These are phyloP conservation scores for Casaregolazyma lundiana DNA, from an alignment of 1,139 yeast species.

Conservation along the genomic window DNA sequence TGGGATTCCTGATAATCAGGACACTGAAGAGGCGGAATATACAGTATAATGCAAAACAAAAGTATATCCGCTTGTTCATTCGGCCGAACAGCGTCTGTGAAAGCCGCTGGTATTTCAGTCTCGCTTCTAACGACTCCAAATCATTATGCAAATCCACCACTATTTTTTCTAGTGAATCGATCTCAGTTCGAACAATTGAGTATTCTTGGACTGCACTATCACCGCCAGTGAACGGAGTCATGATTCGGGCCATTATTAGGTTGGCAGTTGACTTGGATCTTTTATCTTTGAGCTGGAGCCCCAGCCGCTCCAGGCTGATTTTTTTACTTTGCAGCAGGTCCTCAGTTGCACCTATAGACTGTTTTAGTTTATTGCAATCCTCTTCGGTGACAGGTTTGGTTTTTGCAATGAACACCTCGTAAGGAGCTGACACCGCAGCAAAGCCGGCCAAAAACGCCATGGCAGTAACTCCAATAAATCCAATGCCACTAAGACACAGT, in stretches of 20 bases:
- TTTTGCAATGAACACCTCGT: slow-evolving; percentile 36
- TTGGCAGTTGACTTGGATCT: slow-evolving; percentile 25
- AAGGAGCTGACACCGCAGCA: slow-evolving; percentile 70
- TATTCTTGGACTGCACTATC: slow-evolving; percentile 58
- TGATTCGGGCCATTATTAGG: slow-evolving; percentile 24
- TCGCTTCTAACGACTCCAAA: slow-evolving; percentile 24
- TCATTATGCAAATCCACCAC: slow-evolving; percentile 32
- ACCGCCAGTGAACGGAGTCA: slow-evolving; percentile 25
- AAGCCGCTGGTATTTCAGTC: slow-evolving; percentile 27
- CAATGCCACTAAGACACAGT: slow-evolving; percentile 50
- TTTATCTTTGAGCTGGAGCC: slow-evolving; percentile 19
- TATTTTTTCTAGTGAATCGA: slow-evolving; percentile 54
- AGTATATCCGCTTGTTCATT: slow-evolving; percentile 26
- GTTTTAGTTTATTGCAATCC: slow-evolving; percentile 34
- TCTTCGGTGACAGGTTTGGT: slow-evolving; percentile 28
- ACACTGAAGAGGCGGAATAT: slow-evolving; percentile 54
- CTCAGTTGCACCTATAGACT: slow-evolving; percentile 35
- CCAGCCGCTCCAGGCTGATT: slow-evolving; percentile 14
- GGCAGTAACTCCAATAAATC: slow-evolving; percentile 65
- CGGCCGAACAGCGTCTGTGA: slow-evolving; percentile 33
- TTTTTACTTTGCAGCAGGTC: slow-evolving; percentile 32
- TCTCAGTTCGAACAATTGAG: slow-evolving; percentile 61
- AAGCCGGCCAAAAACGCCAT: slow-evolving; percentile 71
- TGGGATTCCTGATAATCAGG: slow-evolving; percentile 30
- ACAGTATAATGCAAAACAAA: slow-evolving; percentile 55